These are phyloP conservation scores for Sarocladium oryzae DNA, from an alignment of 2,329 filamentous ascomycete species.

Conservation along the genomic window DNA sequence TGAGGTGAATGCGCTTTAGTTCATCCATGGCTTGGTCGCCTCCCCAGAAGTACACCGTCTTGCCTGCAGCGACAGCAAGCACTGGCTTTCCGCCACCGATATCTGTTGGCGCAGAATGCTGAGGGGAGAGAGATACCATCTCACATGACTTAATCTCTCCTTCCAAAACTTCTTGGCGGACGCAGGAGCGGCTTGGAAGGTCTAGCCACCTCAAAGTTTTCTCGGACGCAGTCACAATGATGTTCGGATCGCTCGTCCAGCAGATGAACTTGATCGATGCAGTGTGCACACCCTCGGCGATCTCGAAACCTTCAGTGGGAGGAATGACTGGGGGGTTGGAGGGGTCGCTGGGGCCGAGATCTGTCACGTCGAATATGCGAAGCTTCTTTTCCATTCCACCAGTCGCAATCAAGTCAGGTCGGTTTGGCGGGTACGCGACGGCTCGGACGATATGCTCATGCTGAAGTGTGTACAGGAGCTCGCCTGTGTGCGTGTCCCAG, in stretches of 20 bases:
- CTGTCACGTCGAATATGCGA: conserved; percentile 81
- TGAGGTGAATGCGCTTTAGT: conserved; percentile 73
- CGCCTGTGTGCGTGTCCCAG: conserved; percentile 94
- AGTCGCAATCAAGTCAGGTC: conserved; percentile 79
- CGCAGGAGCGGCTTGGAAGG: conserved; percentile 65
- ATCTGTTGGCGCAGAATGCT: conserved; percentile 52
- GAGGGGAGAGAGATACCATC: conserved; percentile 62
- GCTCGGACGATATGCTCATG: conserved; percentile 95
- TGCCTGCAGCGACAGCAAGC: conserved; percentile 87
- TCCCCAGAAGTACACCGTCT: conserved; percentile 88
- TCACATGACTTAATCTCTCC: conserved; percentile 89
- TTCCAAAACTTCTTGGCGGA: conserved; percentile 72
- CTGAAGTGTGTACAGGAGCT: conserved; percentile 77
- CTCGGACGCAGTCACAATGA: conserved; percentile 85
- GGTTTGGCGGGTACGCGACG: conserved; percentile 79
- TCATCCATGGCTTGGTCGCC: conserved; percentile 61
- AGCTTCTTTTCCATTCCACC: conserved; percentile 96
- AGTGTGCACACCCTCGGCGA: conserved; percentile 75
- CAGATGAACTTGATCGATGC: conserved; percentile 94
- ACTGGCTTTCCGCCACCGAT: conserved; percentile 64
- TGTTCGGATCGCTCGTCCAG: conserved; percentile 84
- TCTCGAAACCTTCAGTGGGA: conserved; percentile 69
- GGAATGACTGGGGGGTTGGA: conserved; percentile 41
- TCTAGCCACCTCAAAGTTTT: conserved; percentile 95
- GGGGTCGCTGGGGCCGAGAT: conserved; percentile 38